Evolutionary conservation across 345 rosid genomes (phyloP).

Genomic region (Triadica sebifera): DNA sequence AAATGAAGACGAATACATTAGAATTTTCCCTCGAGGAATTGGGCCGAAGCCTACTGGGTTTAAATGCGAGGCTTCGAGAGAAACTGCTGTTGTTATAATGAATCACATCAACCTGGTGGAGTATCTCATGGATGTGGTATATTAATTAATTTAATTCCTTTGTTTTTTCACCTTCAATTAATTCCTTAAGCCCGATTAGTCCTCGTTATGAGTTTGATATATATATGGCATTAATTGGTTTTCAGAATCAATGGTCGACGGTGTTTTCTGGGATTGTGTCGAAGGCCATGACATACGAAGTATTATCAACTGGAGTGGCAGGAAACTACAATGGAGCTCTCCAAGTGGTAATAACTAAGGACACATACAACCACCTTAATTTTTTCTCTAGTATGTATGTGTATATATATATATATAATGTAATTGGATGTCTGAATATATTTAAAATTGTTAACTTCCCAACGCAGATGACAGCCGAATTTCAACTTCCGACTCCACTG

Average conservation of each 20-base stretch:
- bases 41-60: constrained; percentile 64
- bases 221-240: too few species aligned
- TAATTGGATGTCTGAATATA: too few species aligned
- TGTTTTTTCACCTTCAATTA: too few species aligned
- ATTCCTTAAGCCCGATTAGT: too few species aligned
- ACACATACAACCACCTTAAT: too few species aligned
- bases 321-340: constrained; percentile 74
- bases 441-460: too few species aligned
- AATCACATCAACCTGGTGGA: constrained; percentile 59
- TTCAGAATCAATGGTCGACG: constrained; percentile 73
- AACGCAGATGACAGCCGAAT: constrained; percentile 80
- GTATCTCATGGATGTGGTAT: constrained; percentile 81
- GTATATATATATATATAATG: too few species aligned
- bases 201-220: too few species aligned
- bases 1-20: constrained; percentile 65
- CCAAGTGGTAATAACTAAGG: constrained; percentile 53
- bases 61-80: constrained; percentile 78
- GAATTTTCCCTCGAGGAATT: constrained; percentile 51
- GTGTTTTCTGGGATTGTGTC: constrained; percentile 73
- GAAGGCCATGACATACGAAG: constrained; percentile 61
- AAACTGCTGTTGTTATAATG: constrained; percentile 64
- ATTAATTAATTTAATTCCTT: not conserved
- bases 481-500: constrained; percentile 70
- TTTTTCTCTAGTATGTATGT: too few species aligned
- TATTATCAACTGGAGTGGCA: constrained; percentile 55